Evolutionary conservation across 192 early-diverging fungal genomes (phyloP).

Genomic region (Mortierella alpina): DNA sequence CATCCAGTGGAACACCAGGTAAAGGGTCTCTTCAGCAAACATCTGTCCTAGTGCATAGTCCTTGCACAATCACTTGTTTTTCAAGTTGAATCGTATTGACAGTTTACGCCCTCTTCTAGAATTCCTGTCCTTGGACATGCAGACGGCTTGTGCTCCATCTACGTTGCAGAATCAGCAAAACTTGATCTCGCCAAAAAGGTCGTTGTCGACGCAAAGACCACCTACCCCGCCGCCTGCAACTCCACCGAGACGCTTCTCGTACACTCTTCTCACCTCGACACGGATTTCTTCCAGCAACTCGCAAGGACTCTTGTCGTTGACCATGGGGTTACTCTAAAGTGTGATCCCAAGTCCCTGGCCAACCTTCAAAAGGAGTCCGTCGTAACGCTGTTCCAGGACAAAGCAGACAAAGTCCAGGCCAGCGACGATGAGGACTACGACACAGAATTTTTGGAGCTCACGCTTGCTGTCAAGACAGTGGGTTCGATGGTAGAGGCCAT

Average conservation of each 20-base stretch:
- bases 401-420: slow-evolving; percentile 41
- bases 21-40: slow-evolving; percentile 2
- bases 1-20: slow-evolving; percentile 92
- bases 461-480: slow-evolving; percentile 87
- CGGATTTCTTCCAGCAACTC: slow-evolving; percentile 64
- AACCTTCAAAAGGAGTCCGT: slow-evolving; percentile 3
- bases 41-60: background rate
- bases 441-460: slow-evolving; percentile 92
- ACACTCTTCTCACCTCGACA: slow-evolving; percentile 61
- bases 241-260: slow-evolving; percentile 93
- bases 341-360: slow-evolving; percentile 46
- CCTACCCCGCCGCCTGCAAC: slow-evolving; percentile 93
- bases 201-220: slow-evolving; percentile 91
- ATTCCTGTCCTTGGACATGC: slow-evolving; percentile 99
- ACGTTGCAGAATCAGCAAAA: slow-evolving; percentile 86
- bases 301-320: slow-evolving; percentile 70
- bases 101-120: slow-evolving; percentile 53
- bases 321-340: slow-evolving; percentile 71
- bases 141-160: slow-evolving; percentile 96
- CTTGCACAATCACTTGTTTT: background rate
- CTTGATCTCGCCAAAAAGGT: slow-evolving; percentile 79
- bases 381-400: slow-evolving; percentile 27
- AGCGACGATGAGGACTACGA: slow-evolving; percentile 76
- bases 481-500: slow-evolving; percentile 81
- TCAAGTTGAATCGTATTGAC: background rate